Percentiles rank a stretch among this genome's conserved stretches.
These are phyloP conservation scores for Erythrophleum fordii DNA, from an alignment of 306 rosid species.

Conservation along the genomic window DNA sequence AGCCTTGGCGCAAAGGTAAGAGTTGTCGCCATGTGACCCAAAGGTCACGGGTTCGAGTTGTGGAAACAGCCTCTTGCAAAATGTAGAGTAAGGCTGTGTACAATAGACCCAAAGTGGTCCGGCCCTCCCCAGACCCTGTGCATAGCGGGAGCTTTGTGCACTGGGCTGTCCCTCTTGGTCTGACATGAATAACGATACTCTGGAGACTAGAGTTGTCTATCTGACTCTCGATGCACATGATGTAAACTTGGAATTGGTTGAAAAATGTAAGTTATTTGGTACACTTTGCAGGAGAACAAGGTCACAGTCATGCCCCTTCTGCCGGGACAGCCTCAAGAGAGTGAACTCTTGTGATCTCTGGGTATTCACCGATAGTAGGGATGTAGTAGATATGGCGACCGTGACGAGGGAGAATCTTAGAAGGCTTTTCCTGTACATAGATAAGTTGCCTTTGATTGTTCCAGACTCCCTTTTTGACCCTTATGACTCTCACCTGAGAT, in stretches of 20 bases:
- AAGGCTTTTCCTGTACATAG: slow-evolving; percentile 89
- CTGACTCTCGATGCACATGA: neutral
- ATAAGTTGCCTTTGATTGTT: slow-evolving; percentile 79
- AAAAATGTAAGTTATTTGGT: slow-evolving; percentile 13
- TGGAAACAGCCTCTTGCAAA: neutral
- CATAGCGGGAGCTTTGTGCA: neutral
- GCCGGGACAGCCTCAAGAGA: slow-evolving; percentile 91
- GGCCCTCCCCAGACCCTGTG: neutral
- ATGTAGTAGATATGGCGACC: slow-evolving; percentile 75
- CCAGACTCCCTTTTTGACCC: slow-evolving; percentile 82
- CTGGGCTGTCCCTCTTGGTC: neutral
- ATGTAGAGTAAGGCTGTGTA: neutral
- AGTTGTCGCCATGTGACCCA: neutral
- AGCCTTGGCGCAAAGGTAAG: neutral
- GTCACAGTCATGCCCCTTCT: slow-evolving; percentile 93
- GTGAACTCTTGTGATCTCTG: slow-evolving; percentile 92
- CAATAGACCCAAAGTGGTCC: neutral
- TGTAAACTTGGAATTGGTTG: slow-evolving; percentile 12
- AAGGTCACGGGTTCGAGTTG: neutral
- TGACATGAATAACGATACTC: neutral
- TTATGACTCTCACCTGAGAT: slow-evolving; percentile 83
- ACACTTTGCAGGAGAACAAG: slow-evolving; percentile 74
- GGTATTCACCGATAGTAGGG: slow-evolving; percentile 78
- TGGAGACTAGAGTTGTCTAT: neutral
- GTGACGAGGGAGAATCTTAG: slow-evolving; percentile 83